Percentiles rank a stretch among this genome's conserved stretches.
Evolutionary conservation across 805 yeast genomes (phyloP).

Genomic region (Hanseniaspora lachancei): DNA sequence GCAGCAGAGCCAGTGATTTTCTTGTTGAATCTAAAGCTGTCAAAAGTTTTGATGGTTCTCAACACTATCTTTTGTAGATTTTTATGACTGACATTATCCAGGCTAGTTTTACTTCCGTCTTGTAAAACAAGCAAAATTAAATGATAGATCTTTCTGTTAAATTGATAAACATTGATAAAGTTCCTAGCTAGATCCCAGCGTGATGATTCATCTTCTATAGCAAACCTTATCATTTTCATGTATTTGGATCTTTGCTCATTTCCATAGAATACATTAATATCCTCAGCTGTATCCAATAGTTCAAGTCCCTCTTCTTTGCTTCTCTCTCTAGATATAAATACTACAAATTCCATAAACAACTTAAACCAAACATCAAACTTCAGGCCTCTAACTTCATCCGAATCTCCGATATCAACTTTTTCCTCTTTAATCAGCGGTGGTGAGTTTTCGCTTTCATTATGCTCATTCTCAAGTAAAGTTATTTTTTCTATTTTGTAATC

Average conservation of each 20-base stretch:
- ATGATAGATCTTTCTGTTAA: constrained; percentile 54
- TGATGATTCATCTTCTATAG: constrained; percentile 46
- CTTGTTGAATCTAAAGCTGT: constrained; percentile 43
- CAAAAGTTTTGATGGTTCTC: constrained; percentile 82
- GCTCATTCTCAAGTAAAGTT: constrained; percentile 43
- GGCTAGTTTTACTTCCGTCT: constrained; percentile 41
- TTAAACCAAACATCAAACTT: constrained; percentile 73
- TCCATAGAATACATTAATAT: constrained; percentile 64
- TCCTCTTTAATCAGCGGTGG: constrained; percentile 28
- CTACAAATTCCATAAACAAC: constrained; percentile 64
- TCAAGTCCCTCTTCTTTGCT: constrained; percentile 50
- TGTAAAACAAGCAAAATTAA: constrained; percentile 56
- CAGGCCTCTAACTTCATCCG: constrained; percentile 58
- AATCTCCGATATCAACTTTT: constrained; percentile 35
- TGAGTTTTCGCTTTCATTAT: constrained; percentile 27
- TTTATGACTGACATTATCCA: constrained; percentile 54
- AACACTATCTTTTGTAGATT: constrained; percentile 82
- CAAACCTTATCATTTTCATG: constrained; percentile 53
- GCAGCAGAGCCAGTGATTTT: constrained; percentile 70
- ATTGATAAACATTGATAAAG: constrained; percentile 57
- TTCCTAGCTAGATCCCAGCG: constrained; percentile 48
- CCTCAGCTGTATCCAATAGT: constrained; percentile 59
- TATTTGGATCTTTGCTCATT: constrained; percentile 47
- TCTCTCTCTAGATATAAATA: constrained; percentile 51
- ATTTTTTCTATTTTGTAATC: constrained; percentile 64